Conservation (phyloP, 2,329 filamentous ascomycete species). For the Cytospora mali region DNA sequence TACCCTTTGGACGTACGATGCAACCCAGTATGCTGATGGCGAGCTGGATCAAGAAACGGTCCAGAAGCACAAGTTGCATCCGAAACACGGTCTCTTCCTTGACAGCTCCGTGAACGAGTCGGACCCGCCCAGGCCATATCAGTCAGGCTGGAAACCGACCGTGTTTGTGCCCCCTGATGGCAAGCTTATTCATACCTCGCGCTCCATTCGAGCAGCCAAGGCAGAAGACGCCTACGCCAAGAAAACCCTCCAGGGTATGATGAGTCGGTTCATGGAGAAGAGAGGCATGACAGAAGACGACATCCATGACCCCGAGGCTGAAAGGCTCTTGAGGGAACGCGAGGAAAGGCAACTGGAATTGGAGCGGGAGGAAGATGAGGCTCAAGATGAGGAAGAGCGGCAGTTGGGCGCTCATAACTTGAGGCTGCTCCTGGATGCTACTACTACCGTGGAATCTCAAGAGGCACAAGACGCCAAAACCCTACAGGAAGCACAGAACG, state of each 20-base stretch:
- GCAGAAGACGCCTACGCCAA: conserved; percentile 29
- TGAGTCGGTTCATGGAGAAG: conserved; percentile 32
- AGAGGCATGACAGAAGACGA: conserved; percentile 33
- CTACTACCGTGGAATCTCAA: conserved; percentile 17
- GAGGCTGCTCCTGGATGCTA: conserved; percentile 31
- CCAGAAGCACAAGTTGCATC: conserved; percentile 54
- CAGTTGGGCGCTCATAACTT: conserved; percentile 27
- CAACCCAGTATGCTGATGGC: conserved; percentile 48
- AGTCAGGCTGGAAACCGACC: conserved; percentile 51
- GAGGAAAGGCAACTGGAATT: conserved; percentile 30
- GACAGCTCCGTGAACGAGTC: conserved; percentile 49
- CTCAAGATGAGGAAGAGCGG: conserved; percentile 27
- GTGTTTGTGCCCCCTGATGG: conserved; percentile 54
- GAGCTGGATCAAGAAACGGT: conserved; percentile 56
- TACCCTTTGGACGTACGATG: conserved; percentile 56
- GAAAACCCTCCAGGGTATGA: conserved; percentile 28
- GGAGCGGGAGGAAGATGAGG: conserved; percentile 32
- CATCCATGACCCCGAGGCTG: conserved; percentile 28
- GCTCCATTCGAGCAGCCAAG: conserved; percentile 32
- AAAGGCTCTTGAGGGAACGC: conserved; percentile 30
- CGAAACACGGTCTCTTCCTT: conserved; percentile 56
- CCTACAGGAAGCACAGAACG: conserved; percentile 5
- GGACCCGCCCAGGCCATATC: conserved; percentile 44
- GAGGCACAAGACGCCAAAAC: conserved; percentile 26
- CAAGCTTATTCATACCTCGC: conserved; percentile 51